phyloP scores from a whole-genome alignment of 2,329 filamentous ascomycete genomes.

The Aspergillus novoparasiticus region DNA sequence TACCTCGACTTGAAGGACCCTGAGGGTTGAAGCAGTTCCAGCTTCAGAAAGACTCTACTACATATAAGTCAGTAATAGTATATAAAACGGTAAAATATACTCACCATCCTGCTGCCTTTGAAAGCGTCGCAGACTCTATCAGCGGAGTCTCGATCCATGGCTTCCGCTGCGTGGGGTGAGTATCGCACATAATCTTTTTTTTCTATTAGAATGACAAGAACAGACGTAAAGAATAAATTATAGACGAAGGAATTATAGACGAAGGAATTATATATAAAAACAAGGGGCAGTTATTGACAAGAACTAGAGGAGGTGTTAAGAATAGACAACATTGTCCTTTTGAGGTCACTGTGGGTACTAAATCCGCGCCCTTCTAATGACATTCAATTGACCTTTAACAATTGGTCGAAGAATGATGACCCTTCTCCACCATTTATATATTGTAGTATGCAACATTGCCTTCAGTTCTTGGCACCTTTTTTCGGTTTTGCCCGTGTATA shows the following conservation, averaged over 20 bases:
- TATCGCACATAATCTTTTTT: neutral
- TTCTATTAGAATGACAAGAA: neutral
- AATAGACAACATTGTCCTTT: neutral
- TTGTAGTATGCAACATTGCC: no score
- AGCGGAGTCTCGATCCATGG: slow-evolving; percentile 46
- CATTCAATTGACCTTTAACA: neutral
- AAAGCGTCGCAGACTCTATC: slow-evolving; percentile 39
- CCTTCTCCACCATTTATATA: neutral
- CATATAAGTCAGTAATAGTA: neutral
- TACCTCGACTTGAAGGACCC: slow-evolving; percentile 78
- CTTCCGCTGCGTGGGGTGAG: slow-evolving; percentile 14
- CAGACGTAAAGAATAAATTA: neutral
- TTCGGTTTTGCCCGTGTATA: no score
- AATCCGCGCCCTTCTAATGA: neutral
- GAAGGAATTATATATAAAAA: neutral
- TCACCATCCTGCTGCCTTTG: slow-evolving; percentile 43
- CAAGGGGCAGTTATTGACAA: neutral
- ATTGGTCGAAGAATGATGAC: neutral
- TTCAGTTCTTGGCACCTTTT: neutral
- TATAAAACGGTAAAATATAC: neutral
- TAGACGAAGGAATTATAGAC: neutral
- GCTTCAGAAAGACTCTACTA: slow-evolving; percentile 77
- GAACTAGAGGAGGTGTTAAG: neutral
- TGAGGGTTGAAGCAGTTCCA: slow-evolving; percentile 78
- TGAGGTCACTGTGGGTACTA: neutral